Conservation (phyloP, 306 rosid species). For the Cicer judaicum region DNA sequence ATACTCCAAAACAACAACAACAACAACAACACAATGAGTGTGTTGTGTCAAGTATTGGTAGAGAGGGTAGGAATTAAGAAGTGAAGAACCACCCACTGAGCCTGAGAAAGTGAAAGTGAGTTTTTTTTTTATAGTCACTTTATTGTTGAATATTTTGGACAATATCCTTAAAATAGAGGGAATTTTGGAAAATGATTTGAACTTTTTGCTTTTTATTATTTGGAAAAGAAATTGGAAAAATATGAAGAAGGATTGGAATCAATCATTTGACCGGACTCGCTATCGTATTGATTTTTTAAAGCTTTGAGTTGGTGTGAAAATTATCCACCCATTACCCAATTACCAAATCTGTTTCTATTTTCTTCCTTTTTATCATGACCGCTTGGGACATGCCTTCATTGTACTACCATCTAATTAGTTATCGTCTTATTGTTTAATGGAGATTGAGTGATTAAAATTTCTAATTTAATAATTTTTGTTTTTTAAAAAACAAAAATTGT, state of each 20-base stretch:
- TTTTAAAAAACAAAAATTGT: no score
- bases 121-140: background rate
- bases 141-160: constrained; percentile 31
- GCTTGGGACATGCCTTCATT: no score
- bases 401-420: no score
- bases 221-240: background rate
- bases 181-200: constrained; percentile 22
- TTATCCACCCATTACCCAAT: constrained; percentile 7
- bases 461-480: no score
- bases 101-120: background rate
- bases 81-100: constrained; percentile 1
- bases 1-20: no score
- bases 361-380: background rate
- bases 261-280: constrained; percentile 20
- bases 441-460: no score
- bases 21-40: background rate
- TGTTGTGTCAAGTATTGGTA: constrained; percentile 10
- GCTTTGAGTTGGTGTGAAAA: constrained; percentile 15
- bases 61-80: background rate
- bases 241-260: constrained; percentile 1
- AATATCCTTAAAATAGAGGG: constrained; percentile 15
- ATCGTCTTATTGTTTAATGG: no score
- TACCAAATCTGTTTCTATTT: background rate
- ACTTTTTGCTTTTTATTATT: constrained; percentile 7
- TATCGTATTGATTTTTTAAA: background rate